A percentile compares a stretch with the other conserved stretches of the same genome.
phyloP scores from a whole-genome alignment of 805 yeast species.

The Alloascoidea africana region DNA sequence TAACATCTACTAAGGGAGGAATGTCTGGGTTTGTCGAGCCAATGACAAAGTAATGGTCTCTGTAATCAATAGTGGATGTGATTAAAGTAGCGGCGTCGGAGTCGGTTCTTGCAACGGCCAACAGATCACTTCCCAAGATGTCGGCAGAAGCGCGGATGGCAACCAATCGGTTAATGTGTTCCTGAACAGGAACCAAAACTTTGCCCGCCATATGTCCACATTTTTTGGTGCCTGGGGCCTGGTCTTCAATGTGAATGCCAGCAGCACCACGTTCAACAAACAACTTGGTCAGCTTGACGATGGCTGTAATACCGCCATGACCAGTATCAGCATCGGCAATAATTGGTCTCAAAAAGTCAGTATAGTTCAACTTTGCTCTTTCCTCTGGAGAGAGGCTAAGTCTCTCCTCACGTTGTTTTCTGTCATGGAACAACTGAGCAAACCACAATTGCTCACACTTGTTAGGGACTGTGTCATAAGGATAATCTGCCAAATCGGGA shows the following conservation, averaged over 20 bases:
- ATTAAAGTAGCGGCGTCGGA: slow-evolving; percentile 94
- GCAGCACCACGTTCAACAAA: slow-evolving; percentile 98
- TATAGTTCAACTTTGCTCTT: slow-evolving; percentile 57
- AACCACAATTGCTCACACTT: slow-evolving; percentile 94
- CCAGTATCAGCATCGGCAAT: slow-evolving; percentile 98
- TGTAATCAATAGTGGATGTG: slow-evolving; percentile 84
- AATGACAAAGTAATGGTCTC: slow-evolving; percentile 86
- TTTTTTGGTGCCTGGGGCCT: slow-evolving; percentile 97
- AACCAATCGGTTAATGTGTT: slow-evolving; percentile 86
- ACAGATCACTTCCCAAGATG: slow-evolving; percentile 73
- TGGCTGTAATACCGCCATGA: slow-evolving; percentile 96
- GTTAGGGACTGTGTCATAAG: slow-evolving; percentile 97
- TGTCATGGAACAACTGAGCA: slow-evolving; percentile 94
- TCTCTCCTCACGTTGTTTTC: slow-evolving; percentile 87
- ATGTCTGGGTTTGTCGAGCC: slow-evolving; percentile 83
- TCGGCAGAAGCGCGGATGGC: slow-evolving; percentile 94
- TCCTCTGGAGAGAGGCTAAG: slow-evolving; percentile 39
- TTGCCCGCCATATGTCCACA: slow-evolving; percentile 99
- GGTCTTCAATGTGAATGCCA: slow-evolving; percentile 97
- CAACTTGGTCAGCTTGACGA: slow-evolving; percentile 87
- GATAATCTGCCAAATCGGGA: slow-evolving; percentile 97
- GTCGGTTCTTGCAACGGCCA: slow-evolving; percentile 90
- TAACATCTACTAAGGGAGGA: slow-evolving; percentile 57
- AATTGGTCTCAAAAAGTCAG: slow-evolving; percentile 86
- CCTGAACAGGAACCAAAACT: slow-evolving; percentile 94